phyloP scores from a whole-genome alignment of 2,329 filamentous ascomycete genomes.

The Pseudogymnoascus sp. region DNA sequence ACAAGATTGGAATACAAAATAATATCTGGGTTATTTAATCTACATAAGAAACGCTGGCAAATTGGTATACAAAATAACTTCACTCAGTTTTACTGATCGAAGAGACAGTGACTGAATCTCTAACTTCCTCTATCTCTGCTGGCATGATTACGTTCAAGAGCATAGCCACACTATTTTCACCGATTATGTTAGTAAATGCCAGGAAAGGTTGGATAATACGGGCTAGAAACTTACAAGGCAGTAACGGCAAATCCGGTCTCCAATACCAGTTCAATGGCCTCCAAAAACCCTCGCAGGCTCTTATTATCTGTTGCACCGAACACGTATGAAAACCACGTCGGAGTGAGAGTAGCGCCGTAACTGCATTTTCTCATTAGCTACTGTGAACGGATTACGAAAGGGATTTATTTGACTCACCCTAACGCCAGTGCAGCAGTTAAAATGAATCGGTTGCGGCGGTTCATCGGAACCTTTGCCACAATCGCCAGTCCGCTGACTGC shows the following conservation, averaged over 20 bases:
- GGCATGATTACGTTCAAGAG: background rate
- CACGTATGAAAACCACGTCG: constrained; percentile 60
- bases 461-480: constrained; percentile 53
- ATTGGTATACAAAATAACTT: background rate
- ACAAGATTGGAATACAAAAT: too few relatives aligned
- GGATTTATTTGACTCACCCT: constrained; percentile 35
- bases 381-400: background rate
- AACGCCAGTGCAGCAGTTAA: constrained; percentile 66
- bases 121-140: background rate
- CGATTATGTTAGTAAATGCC: background rate
- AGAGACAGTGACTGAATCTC: background rate
- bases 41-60: too few relatives aligned
- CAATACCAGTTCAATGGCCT: constrained; percentile 66
- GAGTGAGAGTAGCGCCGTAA: constrained; percentile 60
- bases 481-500: constrained; percentile 72
- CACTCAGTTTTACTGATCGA: background rate
- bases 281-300: constrained; percentile 62
- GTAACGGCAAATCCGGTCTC: constrained; percentile 68
- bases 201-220: too few relatives aligned
- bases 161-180: background rate
- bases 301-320: constrained; percentile 62
- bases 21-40: too few relatives aligned
- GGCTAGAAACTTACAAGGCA: constrained; percentile 32
- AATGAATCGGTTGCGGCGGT: constrained; percentile 74
- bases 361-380: background rate